These are phyloP conservation scores for Halophytophthora polymorphica DNA, from an alignment of 352 stramenopile genomes.

Conservation along the genomic window DNA sequence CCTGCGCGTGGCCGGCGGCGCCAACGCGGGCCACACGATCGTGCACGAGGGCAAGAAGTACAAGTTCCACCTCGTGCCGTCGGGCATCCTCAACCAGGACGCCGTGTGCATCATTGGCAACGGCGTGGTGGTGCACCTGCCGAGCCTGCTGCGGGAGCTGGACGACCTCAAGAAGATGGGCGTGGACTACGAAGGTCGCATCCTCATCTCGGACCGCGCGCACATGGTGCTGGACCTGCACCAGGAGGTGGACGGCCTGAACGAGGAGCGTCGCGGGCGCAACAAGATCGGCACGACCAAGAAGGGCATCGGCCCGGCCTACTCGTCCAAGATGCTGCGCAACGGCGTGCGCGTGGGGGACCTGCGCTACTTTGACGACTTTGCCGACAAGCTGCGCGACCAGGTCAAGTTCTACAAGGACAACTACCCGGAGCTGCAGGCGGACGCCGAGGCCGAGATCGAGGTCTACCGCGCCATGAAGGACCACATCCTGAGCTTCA, in stretches of 20 bases:
- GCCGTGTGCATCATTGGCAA: conserved; percentile 98
- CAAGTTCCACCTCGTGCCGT: conserved; percentile 99
- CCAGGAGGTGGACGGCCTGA: conserved; percentile 89
- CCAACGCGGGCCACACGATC: conserved; percentile 99
- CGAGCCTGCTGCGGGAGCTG: conserved; percentile 95
- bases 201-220: conserved; percentile 97
- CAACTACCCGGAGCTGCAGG: conserved; percentile 79
- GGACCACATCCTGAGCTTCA: conserved; percentile 85
- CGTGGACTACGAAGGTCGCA: conserved; percentile 90
- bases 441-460: conserved; percentile 85
- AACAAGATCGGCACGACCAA: conserved; percentile 99
- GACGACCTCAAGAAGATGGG: conserved; percentile 88
- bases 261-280: conserved; percentile 80
- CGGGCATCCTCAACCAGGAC: conserved; percentile 95
- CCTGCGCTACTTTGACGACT: conserved; percentile 89
- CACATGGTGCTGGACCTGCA: conserved; percentile 99
- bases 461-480: conserved; percentile 79
- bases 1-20: conserved; percentile 94
- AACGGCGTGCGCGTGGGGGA: conserved; percentile 97
- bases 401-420: conserved; percentile 91
- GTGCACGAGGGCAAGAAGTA: conserved; percentile 98
- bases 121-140: conserved; percentile 97
- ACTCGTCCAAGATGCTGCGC: conserved; percentile 98
- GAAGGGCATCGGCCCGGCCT: conserved; percentile 98
- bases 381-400: conserved; percentile 88